phyloP scores from a whole-genome alignment of 306 rosid genomes.

The Medicago ruthenica region DNA sequence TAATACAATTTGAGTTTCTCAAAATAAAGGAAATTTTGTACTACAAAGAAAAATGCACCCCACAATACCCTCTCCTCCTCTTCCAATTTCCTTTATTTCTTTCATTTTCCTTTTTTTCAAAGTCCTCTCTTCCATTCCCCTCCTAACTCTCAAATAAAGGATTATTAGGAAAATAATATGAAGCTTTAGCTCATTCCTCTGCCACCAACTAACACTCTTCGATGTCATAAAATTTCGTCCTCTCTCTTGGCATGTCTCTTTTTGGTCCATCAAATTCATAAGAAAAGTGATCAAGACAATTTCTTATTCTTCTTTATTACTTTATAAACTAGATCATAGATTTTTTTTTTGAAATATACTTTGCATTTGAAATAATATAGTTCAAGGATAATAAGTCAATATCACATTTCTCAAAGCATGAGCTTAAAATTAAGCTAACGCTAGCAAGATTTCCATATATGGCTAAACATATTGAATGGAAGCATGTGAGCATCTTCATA shows the following conservation, averaged over 20 bases:
- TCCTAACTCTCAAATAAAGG: no score
- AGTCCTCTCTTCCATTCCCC: no score
- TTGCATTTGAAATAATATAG: background rate
- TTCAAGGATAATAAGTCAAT: background rate
- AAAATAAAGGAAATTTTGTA: no score
- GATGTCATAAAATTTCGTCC: slow-evolving; percentile 8
- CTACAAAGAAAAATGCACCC: no score
- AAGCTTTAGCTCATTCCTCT: slow-evolving; percentile 41
- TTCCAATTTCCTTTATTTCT: no score
- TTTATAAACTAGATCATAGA: background rate
- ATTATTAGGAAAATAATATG: slow-evolving; percentile 27
- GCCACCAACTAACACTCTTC: slow-evolving; percentile 37
- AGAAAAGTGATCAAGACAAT: slow-evolving; percentile 25
- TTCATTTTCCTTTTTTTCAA: no score
- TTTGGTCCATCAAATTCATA: slow-evolving; percentile 28
- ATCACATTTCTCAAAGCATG: background rate
- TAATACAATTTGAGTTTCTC: no score
- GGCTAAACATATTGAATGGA: slow-evolving; percentile 24
- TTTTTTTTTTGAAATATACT: background rate
- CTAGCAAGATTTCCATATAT: background rate
- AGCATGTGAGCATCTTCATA: slow-evolving; percentile 28
- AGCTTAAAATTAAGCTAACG: background rate
- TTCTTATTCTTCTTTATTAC: background rate
- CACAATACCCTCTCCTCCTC: no score
- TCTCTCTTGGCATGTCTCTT: slow-evolving; percentile 34